These are phyloP conservation scores for Peziza echinospora DNA, from an alignment of 495 filamentous ascomycete species.

Conservation along the genomic window DNA sequence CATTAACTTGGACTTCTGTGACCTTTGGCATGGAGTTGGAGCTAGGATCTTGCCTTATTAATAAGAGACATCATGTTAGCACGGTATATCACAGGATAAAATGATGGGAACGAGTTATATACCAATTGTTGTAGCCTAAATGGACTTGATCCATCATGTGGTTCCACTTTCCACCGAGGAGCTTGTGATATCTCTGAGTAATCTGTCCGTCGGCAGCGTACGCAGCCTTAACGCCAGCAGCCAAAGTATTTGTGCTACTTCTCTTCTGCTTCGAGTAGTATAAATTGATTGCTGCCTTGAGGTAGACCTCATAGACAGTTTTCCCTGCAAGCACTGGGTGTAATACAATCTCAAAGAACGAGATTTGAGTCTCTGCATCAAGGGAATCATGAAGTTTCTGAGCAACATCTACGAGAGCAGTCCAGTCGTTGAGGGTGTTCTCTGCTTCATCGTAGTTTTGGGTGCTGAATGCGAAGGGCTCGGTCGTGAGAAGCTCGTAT, in stretches of 20 bases:
- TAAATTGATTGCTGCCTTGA: constrained; percentile 23
- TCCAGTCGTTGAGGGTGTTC: constrained; percentile 22
- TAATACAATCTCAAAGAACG: constrained; percentile 29
- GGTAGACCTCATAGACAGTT: constrained; percentile 23
- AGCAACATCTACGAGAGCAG: constrained; percentile 17
- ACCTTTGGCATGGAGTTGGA: constrained; percentile 20
- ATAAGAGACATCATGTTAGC: constrained; percentile 29
- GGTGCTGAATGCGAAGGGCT: constrained; percentile 20
- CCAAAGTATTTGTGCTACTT: constrained; percentile 25
- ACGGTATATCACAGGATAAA: constrained; percentile 30
- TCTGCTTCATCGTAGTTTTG: constrained; percentile 30
- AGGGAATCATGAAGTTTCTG: constrained; percentile 20
- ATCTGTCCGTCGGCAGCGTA: constrained; percentile 26
- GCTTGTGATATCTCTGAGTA: constrained; percentile 32
- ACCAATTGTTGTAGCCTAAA: constrained; percentile 32
- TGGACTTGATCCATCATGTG: constrained; percentile 46
- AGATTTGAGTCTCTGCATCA: constrained; percentile 10
- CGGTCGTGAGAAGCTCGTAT: constrained; percentile 19
- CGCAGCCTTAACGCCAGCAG: constrained; percentile 20
- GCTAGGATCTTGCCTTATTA: constrained; percentile 27
- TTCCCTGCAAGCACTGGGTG: constrained; percentile 26
- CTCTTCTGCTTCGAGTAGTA: constrained; percentile 26
- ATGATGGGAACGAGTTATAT: constrained; percentile 29
- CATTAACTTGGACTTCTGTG: constrained; percentile 9
- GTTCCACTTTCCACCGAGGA: constrained; percentile 50